These are phyloP conservation scores for Leccinum imitatum DNA, from an alignment of 768 basidiomycete species.

Conservation along the genomic window DNA sequence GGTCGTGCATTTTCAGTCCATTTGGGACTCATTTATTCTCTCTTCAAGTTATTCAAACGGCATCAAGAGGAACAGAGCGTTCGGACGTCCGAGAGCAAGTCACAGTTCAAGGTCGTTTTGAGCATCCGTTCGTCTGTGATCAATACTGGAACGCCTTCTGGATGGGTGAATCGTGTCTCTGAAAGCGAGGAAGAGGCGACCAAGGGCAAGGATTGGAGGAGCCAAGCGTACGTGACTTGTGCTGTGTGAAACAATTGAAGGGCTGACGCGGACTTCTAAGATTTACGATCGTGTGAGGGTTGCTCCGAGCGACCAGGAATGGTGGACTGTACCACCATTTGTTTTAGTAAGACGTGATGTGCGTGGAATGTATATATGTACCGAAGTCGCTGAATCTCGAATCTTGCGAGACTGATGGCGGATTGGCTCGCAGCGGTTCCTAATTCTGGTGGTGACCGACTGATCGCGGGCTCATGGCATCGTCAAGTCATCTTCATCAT, in stretches of 20 bases:
- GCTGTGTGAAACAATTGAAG: neutral
- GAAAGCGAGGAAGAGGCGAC: slow-evolving; percentile 42
- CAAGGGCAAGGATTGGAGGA: slow-evolving; percentile 52
- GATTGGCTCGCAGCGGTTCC: no score
- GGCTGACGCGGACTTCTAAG: slow-evolving; percentile 9
- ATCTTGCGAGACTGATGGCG: neutral
- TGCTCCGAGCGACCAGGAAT: neutral
- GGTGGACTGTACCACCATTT: neutral
- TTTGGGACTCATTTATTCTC: neutral
- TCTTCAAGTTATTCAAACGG: slow-evolving; percentile 53
- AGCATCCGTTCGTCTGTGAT: slow-evolving; percentile 72
- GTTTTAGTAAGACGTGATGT: neutral
- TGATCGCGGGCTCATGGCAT: no score
- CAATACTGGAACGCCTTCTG: slow-evolving; percentile 60
- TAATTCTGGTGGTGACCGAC: no score
- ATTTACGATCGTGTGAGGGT: slow-evolving; percentile 13
- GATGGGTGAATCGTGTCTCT: slow-evolving; percentile 65
- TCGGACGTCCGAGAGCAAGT: slow-evolving; percentile 42
- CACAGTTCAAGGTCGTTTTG: slow-evolving; percentile 79
- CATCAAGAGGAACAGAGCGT: slow-evolving; percentile 49
- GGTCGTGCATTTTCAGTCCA: neutral
- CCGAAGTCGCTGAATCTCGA: neutral
- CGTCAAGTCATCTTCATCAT: no score
- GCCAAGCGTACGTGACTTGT: slow-evolving; percentile 41
- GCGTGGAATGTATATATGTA: neutral